Evolutionary conservation across 331 rosid genomes (phyloP), one percentile per base, ranked within the genome.

Genomic region (Quercus phellos): DNA sequence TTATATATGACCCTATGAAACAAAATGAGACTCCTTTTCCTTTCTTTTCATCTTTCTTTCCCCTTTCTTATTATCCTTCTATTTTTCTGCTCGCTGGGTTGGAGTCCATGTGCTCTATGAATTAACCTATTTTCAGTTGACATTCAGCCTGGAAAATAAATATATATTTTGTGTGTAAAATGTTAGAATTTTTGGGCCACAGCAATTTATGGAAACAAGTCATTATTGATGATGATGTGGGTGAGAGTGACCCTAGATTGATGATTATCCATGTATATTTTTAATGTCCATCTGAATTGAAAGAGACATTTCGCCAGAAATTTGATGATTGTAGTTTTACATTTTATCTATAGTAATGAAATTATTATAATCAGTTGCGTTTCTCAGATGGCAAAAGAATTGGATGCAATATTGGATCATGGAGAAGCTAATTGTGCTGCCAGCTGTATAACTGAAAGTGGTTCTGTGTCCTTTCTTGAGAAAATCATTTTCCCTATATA

Each of bases 371-470:
- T 79, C 46, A 58, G 24, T 54, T 42, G 6, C 79, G 73, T 75
- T 80, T 79, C 76, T 34, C 80, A 94, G 99, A 94, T 94, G 99
- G 99, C 98, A 13, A 92, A 88, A 85, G 97, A 92, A 66, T 83
- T 94, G 85, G 99, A 94, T 63, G 98, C 93, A 38, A 85, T 82
- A 72, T 86, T 94, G 89, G 99, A 94, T 84, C 98, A 83, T 75
- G 92, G 90, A 85, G 98, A 88, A 82, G 98, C 96, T 55, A 18
- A 26, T 81, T 87, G 8, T 83, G 88, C 96, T 34, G 2, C 9
- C 55, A 90, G 92, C 89, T 92, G 96, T 74, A 14, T 0, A 67
- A 75, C 76, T 6, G 90, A 77, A 21, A 82, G 74, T 75, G 93
- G 84, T 75, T 86, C 98, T 29, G 90, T 80, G 70, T 88, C 92